Percentiles rank a stretch among this genome's conserved stretches.
These are phyloP conservation scores for Nyctanthes arbortristis DNA, from an alignment of 257 asterid genomes.

Conservation along the genomic window DNA sequence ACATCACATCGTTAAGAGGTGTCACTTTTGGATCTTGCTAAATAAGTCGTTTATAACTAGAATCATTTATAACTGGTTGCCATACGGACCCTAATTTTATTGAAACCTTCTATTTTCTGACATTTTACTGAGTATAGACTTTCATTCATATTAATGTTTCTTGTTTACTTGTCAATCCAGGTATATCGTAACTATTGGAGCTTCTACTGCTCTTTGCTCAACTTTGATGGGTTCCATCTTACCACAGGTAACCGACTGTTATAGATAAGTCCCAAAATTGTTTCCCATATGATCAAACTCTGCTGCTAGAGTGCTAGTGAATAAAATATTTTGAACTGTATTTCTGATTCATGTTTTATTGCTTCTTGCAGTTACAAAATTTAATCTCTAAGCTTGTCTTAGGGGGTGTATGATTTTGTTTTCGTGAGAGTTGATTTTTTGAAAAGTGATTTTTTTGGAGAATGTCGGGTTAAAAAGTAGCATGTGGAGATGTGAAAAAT, in stretches of 20 bases:
- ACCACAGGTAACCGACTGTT: constrained; percentile 68
- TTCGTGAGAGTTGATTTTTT: too few relatives aligned
- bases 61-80: too few relatives aligned
- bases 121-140: background rate
- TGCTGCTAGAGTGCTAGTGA: background rate
- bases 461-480: too few relatives aligned
- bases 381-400: background rate
- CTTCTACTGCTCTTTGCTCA: constrained; percentile 93
- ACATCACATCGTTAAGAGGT: too few relatives aligned
- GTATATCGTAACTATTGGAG: constrained; percentile 72
- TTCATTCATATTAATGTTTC: constrained; percentile 14
- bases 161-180: constrained; percentile 39
- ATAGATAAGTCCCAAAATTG: background rate
- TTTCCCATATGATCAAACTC: background rate
- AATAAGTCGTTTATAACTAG: too few relatives aligned
- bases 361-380: background rate
- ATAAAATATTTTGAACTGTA: background rate
- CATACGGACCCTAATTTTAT: too few relatives aligned
- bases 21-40: too few relatives aligned
- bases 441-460: too few relatives aligned
- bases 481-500: too few relatives aligned
- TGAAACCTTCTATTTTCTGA: too few relatives aligned
- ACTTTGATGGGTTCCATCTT: constrained; percentile 92
- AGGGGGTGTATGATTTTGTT: too few relatives aligned
- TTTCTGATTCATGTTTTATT: background rate